Conservation (phyloP, 1,284 basidiomycete species). For the Rhodotorula sp. region DNA sequence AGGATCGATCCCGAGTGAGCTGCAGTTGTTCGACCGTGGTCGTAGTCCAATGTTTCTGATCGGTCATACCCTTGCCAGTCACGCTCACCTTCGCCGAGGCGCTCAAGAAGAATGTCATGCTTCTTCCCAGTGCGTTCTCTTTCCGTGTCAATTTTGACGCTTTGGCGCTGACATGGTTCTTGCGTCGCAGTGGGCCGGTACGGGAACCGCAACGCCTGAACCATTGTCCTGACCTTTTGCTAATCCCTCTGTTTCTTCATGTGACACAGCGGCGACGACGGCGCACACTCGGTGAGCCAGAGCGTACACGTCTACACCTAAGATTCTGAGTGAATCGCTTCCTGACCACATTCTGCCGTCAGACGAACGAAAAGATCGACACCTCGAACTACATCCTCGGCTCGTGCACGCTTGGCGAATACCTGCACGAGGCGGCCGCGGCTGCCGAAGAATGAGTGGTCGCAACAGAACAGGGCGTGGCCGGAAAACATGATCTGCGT, state of each 20-base stretch:
- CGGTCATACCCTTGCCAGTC: conserved; percentile 7
- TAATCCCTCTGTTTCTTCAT: no score
- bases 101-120: conserved; percentile 58
- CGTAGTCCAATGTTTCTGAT: neutral
- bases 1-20: conserved; percentile 30
- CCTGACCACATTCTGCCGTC: neutral
- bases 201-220: neutral
- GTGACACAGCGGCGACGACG: conserved; percentile 70
- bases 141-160: no score
- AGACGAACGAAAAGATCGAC: conserved; percentile 94
- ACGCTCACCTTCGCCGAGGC: conserved; percentile 93
- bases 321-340: no score
- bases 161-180: neutral
- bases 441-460: neutral
- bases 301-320: neutral
- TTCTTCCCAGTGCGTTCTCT: conserved; percentile 45
- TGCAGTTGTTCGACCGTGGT: no score
- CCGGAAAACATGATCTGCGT: neutral
- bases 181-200: conserved; percentile 60
- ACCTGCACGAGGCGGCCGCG: conserved; percentile 33
- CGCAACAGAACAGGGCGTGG: neutral
- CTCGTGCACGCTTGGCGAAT: conserved; percentile 52
- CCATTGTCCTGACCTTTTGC: no score
- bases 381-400: conserved; percentile 69
- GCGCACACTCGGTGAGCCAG: conserved; percentile 68